Base-by-base conservation (phyloP, 2,329 filamentous ascomycete species). In the Chrysosporium queenslandicum region DNA sequence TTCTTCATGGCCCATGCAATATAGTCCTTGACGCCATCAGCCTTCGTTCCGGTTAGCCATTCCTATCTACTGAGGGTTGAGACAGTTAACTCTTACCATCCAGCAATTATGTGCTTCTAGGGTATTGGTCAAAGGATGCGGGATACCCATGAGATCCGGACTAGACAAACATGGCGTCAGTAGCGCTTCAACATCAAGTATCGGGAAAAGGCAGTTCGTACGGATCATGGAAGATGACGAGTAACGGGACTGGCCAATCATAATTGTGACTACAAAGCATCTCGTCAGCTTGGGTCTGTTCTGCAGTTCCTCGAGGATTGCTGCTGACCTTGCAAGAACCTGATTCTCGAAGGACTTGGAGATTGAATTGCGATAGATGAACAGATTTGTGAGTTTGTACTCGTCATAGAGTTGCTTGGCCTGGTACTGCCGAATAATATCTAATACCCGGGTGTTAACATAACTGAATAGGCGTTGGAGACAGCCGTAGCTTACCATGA, bases 211-310 rank as follows among this genome's bases (percentile, higher is more conserved):
- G 12, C 29, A 75, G n/a, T n/a, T n/a, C 84, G 75, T 69, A 88
- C 77, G 91, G 87, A 63, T 96, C 91, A 66, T 98, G 92, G 52
- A 98, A 84, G 45, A 97, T 85, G 9, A 98, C 73, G 11, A 98
- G 65, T 2, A 97, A 74, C 50, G 82, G 87, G 52, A 78, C 79
- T 16, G 79, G 77, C 32, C 77, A 71, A 53, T 81, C 74, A 50
- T 92, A 81, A 41, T 82, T 78, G 1, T 83, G 80, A 36, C 79
- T 82, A 56, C 20, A 20, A 16, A 46, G 29, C 18, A 36, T 27
- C 1, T 20, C 5, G 23, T 45, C 18, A 40, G 47, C 29, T 14
- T 21, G n/a, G 11, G 16, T 29, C 2, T 18, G 8, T 43, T 18
- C 39, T 8, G 8, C 29, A 9, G 11, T 37, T 9, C n/a, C 9